These are phyloP conservation scores for Rhodotorula sp. DNA, from an alignment of 1,284 basidiomycete genomes.

Conservation along the genomic window DNA sequence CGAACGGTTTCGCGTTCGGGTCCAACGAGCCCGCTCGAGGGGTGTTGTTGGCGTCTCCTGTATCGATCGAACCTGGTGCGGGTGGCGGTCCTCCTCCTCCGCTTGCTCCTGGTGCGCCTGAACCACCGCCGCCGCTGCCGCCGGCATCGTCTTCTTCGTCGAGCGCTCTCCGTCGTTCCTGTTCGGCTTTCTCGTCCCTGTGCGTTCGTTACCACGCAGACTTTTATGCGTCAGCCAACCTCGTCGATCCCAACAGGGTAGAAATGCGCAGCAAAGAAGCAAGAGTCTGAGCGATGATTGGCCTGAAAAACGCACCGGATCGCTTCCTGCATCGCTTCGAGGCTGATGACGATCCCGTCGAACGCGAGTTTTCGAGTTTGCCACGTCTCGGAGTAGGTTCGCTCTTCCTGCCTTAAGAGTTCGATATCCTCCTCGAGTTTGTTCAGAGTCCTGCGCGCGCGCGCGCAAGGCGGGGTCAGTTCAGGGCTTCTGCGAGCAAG, in stretches of 20 bases:
- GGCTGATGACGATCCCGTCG: conserved; percentile 34
- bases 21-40: conserved; percentile 12
- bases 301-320: conserved; percentile 27
- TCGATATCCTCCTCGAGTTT: conserved; percentile 34
- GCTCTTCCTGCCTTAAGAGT: conserved; percentile 28
- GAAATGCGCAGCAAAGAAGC: no score
- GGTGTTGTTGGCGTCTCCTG: neutral
- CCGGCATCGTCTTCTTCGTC: conserved; percentile 30
- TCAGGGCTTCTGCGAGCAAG: neutral
- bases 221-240: no score
- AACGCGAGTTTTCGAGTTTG: conserved; percentile 34
- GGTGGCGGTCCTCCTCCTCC: neutral
- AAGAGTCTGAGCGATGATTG: no score
- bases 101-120: neutral
- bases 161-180: conserved; percentile 30
- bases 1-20: conserved; percentile 26
- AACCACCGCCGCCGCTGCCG: neutral
- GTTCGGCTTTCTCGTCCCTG: conserved; percentile 39
- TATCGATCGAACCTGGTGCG: neutral
- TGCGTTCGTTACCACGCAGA: neutral
- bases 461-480: neutral
- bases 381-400: conserved; percentile 40
- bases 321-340: conserved; percentile 40
- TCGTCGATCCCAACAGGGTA: neutral
- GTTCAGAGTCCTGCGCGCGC: conserved; percentile 24